Evolutionary conservation across 1,139 yeast genomes (phyloP).

Genomic region (Ogataea hybrid): DNA sequence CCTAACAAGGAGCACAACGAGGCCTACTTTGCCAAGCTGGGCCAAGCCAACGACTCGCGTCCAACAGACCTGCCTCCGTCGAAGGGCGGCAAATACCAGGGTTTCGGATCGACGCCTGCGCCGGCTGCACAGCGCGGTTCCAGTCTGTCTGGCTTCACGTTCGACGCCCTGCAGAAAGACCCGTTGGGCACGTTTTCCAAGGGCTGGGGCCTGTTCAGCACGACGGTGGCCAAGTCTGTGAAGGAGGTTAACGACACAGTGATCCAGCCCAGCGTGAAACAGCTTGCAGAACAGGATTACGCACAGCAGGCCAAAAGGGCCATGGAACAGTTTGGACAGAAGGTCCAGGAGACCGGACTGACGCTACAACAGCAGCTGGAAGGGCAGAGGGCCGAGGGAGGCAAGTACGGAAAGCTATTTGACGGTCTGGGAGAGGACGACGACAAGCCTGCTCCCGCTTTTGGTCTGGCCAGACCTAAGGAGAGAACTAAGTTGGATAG

Average conservation of each 20-base stretch:
- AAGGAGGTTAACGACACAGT: slow-evolving; percentile 84
- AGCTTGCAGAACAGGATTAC: slow-evolving; percentile 76
- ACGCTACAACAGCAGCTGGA: slow-evolving; percentile 52
- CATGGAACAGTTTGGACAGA: slow-evolving; percentile 93
- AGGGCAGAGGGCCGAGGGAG: slow-evolving; percentile 18
- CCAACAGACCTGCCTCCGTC: slow-evolving; percentile 86
- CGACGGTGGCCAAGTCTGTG: slow-evolving; percentile 78
- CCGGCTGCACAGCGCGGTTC: slow-evolving; percentile 34
- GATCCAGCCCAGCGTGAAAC: slow-evolving; percentile 83
- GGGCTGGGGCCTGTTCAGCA: slow-evolving; percentile 93
- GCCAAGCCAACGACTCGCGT: slow-evolving; percentile 66
- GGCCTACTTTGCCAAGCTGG: slow-evolving; percentile 76
- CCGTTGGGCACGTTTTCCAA: slow-evolving; percentile 85
- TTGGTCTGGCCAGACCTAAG: slow-evolving; percentile 64
- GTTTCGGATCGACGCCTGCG: slow-evolving; percentile 82
- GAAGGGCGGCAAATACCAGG: slow-evolving; percentile 90
- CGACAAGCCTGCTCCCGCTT: slow-evolving; percentile 55
- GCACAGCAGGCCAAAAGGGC: slow-evolving; percentile 84
- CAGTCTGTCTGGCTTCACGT: slow-evolving; percentile 54
- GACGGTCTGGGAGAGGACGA: slow-evolving; percentile 45
- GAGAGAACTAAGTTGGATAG: slow-evolving; percentile 59
- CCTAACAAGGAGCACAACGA: slow-evolving; percentile 65
- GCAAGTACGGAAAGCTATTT: slow-evolving; percentile 51
- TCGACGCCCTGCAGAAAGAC: slow-evolving; percentile 78
- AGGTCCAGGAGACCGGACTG: slow-evolving; percentile 84